Conservation (phyloP, 2,329 filamentous ascomycete genomes). For the Fusarium sp. region DNA sequence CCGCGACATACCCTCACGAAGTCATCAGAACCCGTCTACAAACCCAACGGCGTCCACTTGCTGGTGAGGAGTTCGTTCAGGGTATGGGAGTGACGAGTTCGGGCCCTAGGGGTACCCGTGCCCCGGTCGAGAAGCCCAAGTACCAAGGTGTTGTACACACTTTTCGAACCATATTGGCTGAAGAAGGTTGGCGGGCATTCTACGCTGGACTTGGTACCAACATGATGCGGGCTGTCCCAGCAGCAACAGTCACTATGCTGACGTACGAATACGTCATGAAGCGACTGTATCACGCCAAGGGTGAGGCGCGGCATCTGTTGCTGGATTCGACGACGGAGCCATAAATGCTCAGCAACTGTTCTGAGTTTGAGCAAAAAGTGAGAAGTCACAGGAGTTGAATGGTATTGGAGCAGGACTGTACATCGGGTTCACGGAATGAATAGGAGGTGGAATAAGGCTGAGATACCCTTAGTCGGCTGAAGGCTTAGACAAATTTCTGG, state of each 20-base stretch:
- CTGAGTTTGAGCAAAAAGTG: background rate
- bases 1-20: slow-evolving; percentile 96
- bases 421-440: slow-evolving; percentile 25
- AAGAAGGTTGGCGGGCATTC: slow-evolving; percentile 96
- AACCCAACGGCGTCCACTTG: slow-evolving; percentile 83
- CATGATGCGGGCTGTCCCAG: slow-evolving; percentile 94
- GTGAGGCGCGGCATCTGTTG: slow-evolving; percentile 50
- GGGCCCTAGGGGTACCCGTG: slow-evolving; percentile 42
- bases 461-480: slow-evolving; percentile 52
- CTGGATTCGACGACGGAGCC: slow-evolving; percentile 24
- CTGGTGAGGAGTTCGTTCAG: slow-evolving; percentile 63
- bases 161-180: slow-evolving; percentile 83
- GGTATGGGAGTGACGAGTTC: slow-evolving; percentile 58
- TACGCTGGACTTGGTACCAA: slow-evolving; percentile 98
- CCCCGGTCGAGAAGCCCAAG: slow-evolving; percentile 54
- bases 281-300: slow-evolving; percentile 58
- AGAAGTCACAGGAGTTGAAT: slow-evolving; percentile 20
- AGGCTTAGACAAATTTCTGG: slow-evolving; percentile 50
- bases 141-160: slow-evolving; percentile 87
- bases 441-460: slow-evolving; percentile 39
- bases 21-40: slow-evolving; percentile 93
- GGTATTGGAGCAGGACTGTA: slow-evolving; percentile 27
- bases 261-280: slow-evolving; percentile 87
- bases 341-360: slow-evolving; percentile 22
- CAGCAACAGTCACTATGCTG: slow-evolving; percentile 96